These are phyloP conservation scores for Mycocentrospora acerina DNA, from an alignment of 2,329 filamentous ascomycete genomes.

Conservation along the genomic window DNA sequence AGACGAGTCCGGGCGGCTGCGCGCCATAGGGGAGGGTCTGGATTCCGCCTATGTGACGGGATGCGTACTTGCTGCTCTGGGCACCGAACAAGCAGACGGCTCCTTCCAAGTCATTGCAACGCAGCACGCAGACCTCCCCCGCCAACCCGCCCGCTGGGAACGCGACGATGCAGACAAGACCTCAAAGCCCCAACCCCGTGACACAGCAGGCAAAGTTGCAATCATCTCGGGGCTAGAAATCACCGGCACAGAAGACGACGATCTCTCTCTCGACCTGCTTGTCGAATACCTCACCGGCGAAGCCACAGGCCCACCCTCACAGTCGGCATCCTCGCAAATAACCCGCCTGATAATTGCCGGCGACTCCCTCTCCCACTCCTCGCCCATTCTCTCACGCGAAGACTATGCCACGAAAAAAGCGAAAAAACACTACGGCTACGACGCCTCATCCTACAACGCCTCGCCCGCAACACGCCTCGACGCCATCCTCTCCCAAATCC, in stretches of 20 bases:
- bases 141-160: slow-evolving; percentile 79
- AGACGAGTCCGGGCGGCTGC: slow-evolving; percentile 88
- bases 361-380: slow-evolving; percentile 69
- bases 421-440: slow-evolving; percentile 93
- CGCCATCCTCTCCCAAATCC: slow-evolving; percentile 74
- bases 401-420: slow-evolving; percentile 46
- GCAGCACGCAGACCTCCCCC: slow-evolving; percentile 81
- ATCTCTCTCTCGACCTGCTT: slow-evolving; percentile 73
- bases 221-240: slow-evolving; percentile 88
- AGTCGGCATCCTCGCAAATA: slow-evolving; percentile 66
- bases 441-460: slow-evolving; percentile 83
- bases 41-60: slow-evolving; percentile 79
- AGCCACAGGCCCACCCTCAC: slow-evolving; percentile 61
- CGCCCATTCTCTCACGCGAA: slow-evolving; percentile 50
- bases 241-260: slow-evolving; percentile 73
- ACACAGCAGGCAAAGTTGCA: slow-evolving; percentile 69
- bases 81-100: slow-evolving; percentile 88
- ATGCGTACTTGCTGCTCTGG: slow-evolving; percentile 90
- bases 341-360: slow-evolving; percentile 88
- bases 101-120: slow-evolving; percentile 92
- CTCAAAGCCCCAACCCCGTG: slow-evolving; percentile 39
- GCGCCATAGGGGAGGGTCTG: slow-evolving; percentile 71
- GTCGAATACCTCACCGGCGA: slow-evolving; percentile 89
- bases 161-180: slow-evolving; percentile 56
- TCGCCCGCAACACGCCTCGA: slow-evolving; percentile 82